These are phyloP conservation scores for Chlamydomonas applanata DNA, from an alignment of 139 green algal genomes.

Conservation along the genomic window DNA sequence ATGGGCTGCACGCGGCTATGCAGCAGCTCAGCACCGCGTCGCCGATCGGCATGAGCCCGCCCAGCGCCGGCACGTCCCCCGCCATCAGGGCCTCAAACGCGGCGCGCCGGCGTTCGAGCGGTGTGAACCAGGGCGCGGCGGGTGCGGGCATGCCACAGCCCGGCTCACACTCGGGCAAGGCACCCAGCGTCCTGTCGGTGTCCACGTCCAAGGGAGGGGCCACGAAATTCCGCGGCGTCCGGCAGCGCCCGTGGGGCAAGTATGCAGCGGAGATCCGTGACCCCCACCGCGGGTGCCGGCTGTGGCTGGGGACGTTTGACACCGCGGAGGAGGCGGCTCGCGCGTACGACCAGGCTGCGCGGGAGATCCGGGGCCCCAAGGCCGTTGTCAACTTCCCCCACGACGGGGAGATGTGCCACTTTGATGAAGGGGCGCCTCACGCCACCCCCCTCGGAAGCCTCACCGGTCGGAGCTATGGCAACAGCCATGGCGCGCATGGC, in stretches of 20 bases:
- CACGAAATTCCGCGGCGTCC: conserved; percentile 69
- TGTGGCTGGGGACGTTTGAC: conserved; percentile 91
- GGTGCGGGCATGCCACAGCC: too few species aligned
- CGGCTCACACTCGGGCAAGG: too few species aligned
- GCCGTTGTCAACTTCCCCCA: conserved; percentile 79
- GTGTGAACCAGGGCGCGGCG: too few species aligned
- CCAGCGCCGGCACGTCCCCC: too few species aligned
- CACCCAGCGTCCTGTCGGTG: too few species aligned
- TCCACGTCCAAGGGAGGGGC: conserved; percentile 22
- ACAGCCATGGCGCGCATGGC: neutral
- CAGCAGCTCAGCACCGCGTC: too few species aligned
- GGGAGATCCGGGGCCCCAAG: conserved; percentile 70
- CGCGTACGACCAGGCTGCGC: conserved; percentile 82
- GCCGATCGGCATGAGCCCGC: too few species aligned
- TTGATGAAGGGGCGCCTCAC: neutral
- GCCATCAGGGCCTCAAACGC: too few species aligned
- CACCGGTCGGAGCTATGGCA: neutral
- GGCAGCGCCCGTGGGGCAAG: conserved; percentile 86
- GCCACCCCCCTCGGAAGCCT: neutral
- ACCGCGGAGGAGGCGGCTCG: conserved; percentile 77
- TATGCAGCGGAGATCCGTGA: conserved; percentile 33
- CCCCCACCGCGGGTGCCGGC: conserved; percentile 41
- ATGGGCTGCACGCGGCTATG: too few species aligned
- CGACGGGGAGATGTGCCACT: conserved; percentile 14
- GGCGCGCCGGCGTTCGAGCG: too few species aligned